Evolutionary conservation across 2,329 filamentous ascomycete species (phyloP).

Genomic region (Escovopsis sp.): DNA sequence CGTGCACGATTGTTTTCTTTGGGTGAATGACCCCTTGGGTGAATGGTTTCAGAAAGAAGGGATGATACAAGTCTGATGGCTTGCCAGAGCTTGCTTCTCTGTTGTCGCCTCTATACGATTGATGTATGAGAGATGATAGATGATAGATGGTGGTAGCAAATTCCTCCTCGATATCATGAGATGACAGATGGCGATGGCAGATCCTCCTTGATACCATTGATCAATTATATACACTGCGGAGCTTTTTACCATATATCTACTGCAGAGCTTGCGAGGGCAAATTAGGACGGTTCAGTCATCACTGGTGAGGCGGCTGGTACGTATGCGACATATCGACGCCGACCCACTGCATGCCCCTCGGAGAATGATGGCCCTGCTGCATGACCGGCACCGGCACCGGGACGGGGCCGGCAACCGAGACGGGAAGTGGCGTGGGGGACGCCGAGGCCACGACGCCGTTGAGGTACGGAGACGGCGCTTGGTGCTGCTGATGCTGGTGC

Average conservation of each 20-base stretch:
- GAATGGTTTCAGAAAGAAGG: too few species aligned
- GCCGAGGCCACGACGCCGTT: conserved; percentile 2
- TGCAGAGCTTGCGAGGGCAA: background rate
- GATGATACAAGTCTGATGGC: background rate
- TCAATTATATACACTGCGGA: background rate
- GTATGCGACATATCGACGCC: conserved; percentile 8
- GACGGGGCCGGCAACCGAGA: too few species aligned
- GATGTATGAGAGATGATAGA: background rate
- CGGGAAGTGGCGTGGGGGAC: background rate
- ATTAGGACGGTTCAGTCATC: background rate
- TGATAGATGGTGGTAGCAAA: background rate
- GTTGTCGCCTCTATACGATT: too few species aligned
- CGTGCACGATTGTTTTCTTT: too few species aligned
- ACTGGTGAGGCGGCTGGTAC: too few species aligned
- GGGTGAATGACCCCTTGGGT: too few species aligned
- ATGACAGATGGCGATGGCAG: background rate
- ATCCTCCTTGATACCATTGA: background rate
- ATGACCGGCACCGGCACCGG: background rate
- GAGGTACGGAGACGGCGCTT: background rate
- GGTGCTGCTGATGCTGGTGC: too few species aligned
- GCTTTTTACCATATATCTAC: background rate
- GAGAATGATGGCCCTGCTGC: conserved; percentile 7
- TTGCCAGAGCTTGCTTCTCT: background rate
- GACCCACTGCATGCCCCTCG: conserved; percentile 8
- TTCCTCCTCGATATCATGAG: too few species aligned